Evolutionary conservation across 2,329 filamentous ascomycete genomes (phyloP).

Genomic region (Claviceps arundinis): DNA sequence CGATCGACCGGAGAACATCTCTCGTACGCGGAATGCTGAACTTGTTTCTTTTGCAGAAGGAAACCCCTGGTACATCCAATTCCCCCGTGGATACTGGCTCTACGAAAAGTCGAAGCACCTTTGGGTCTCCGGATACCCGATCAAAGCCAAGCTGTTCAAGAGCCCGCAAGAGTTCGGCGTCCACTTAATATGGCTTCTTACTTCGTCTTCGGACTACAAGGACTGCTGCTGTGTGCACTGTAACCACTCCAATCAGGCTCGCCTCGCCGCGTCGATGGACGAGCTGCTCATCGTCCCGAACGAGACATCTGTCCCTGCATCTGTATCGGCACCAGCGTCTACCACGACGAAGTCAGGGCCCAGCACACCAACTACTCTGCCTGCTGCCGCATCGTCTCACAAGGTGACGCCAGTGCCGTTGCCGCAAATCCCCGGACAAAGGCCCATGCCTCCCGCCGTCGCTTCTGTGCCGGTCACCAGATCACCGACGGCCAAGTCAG

Average conservation of each 20-base stretch:
- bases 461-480: background rate
- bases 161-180: slow-evolving; percentile 40
- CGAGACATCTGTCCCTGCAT: slow-evolving; percentile 7
- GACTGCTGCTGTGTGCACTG: slow-evolving; percentile 41
- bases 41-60: slow-evolving; percentile 19
- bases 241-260: slow-evolving; percentile 20
- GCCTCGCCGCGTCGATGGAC: slow-evolving; percentile 12
- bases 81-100: slow-evolving; percentile 32
- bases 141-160: slow-evolving; percentile 35
- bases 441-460: slow-evolving; percentile 18
- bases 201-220: slow-evolving; percentile 30
- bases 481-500: slow-evolving; percentile 4
- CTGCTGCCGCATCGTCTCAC: slow-evolving; percentile 2
- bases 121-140: slow-evolving; percentile 35
- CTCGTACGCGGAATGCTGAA: slow-evolving; percentile 1
- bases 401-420: slow-evolving; percentile 26
- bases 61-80: slow-evolving; percentile 30
- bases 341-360: slow-evolving; percentile 3
- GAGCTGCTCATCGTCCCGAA: slow-evolving; percentile 9
- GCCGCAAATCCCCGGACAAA: slow-evolving; percentile 21
- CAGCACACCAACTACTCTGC: slow-evolving; percentile 3
- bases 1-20: no score
- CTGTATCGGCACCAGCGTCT: slow-evolving; percentile 2
- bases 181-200: slow-evolving; percentile 39
- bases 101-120: slow-evolving; percentile 36